Base-by-base conservation (phyloP, 2,329 filamentous ascomycete genomes). In the Raffaelea deltoideospora region DNA sequence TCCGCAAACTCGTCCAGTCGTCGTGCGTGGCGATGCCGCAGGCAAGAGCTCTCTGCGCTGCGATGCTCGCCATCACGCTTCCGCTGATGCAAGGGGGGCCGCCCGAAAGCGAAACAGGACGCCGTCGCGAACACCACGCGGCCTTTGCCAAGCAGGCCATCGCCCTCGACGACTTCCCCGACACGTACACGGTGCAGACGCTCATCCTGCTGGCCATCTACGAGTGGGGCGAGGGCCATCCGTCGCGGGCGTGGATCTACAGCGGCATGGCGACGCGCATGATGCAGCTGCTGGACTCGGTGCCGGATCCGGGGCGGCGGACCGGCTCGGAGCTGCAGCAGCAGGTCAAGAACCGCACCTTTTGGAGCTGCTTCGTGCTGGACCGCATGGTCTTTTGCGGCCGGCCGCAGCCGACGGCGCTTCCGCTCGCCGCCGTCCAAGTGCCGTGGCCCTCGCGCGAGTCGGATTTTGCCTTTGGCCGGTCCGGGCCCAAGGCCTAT, bases 281-380 rank as follows among this genome's bases (percentile, higher is more conserved):
- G 38, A 58, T 61, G 50, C 56, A 61, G 33, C 26, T 27, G 7
- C 5, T 27, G 5, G 13, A 10, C 26, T 49, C 47, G 23, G 45
- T 57, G 3, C 43, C 54, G 4, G 51, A 55, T 26, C 43, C 46
- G 0, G 43, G 44, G 3, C 37, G 43, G 18, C 40, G 45, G 3
- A 41, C 53, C 15, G 21, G 44, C 23, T 46, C 49, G 4, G 43
- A 48, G 0, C 51, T 55, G 0, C 40, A 45, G 14, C 28, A 35
- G 24, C 45, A 47, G 17, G 52, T 57, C 4, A 52, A 60, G 27
- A 58, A 56, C 3, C 45, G 60, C 1, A 61, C 60, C 0, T 62
- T 60, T 31, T 64, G 61, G 61, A 54, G 54, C 0, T 64, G 61
- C 41, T 63, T 62, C 37, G 54, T 65, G 22, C 56, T 64, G 50